These are phyloP conservation scores for Rubroboletus pulcherrimus DNA, from an alignment of 768 basidiomycete species.

Conservation along the genomic window DNA sequence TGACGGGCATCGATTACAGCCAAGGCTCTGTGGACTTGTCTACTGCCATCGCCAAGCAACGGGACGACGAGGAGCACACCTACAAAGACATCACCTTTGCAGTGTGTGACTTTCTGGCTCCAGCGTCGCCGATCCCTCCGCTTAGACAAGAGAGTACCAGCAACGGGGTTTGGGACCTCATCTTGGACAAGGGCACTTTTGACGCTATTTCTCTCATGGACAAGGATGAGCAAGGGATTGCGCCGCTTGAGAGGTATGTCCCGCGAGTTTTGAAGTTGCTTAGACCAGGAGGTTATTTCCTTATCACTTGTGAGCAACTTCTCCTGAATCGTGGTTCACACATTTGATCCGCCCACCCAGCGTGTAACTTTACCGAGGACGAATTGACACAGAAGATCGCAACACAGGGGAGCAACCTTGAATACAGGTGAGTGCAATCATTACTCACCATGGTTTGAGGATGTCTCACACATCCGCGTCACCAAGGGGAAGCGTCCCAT, in stretches of 20 bases:
- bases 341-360: slow-evolving; percentile 29
- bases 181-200: slow-evolving; percentile 86
- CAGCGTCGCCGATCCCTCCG: slow-evolving; percentile 40
- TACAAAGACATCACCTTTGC: slow-evolving; percentile 43
- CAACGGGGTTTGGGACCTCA: slow-evolving; percentile 56
- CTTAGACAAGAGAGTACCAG: slow-evolving; percentile 3
- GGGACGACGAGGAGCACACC: slow-evolving; percentile 15
- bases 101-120: slow-evolving; percentile 61
- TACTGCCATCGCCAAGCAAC: slow-evolving; percentile 47
- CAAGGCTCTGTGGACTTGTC: slow-evolving; percentile 65
- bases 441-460: neutral
- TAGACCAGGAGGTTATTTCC: slow-evolving; percentile 63
- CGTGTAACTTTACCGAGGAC: slow-evolving; percentile 83
- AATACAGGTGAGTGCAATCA: slow-evolving; percentile 54
- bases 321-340: neutral
- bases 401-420: slow-evolving; percentile 43
- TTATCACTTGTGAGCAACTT: slow-evolving; percentile 71
- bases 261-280: slow-evolving; percentile 51
- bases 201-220: slow-evolving; percentile 77
- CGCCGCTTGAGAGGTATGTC: slow-evolving; percentile 60
- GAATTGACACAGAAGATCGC: slow-evolving; percentile 60
- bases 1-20: slow-evolving; percentile 78
- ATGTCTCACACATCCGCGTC: neutral
- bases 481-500: slow-evolving; percentile 64
- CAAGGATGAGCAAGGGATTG: slow-evolving; percentile 49